Conservation (phyloP, 1,284 basidiomycete species). For the Sanguinoderma infundibulare region DNA sequence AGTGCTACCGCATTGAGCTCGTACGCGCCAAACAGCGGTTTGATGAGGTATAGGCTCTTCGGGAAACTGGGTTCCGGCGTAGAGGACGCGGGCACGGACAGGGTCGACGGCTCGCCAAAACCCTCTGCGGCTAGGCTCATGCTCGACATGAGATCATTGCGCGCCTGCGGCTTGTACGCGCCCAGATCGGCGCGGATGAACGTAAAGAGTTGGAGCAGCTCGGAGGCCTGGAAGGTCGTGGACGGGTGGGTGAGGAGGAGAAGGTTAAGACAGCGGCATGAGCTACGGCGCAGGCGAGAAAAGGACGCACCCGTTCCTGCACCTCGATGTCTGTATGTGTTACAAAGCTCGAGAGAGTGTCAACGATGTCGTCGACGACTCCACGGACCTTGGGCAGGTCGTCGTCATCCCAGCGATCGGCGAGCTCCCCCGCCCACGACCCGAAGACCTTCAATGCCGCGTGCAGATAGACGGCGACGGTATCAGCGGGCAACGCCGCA, state of each 20-base stretch:
- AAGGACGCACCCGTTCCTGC: slow-evolving; percentile 78
- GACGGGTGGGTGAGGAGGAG: background rate
- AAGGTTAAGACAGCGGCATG: background rate
- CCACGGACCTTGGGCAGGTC: slow-evolving; percentile 64
- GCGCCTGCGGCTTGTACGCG: slow-evolving; percentile 52
- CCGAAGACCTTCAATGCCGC: slow-evolving; percentile 89
- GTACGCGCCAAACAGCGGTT: slow-evolving; percentile 80
- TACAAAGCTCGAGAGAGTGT: slow-evolving; percentile 58
- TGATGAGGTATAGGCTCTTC: slow-evolving; percentile 88
- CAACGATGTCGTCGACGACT: slow-evolving; percentile 63
- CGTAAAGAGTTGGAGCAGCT: slow-evolving; percentile 78
- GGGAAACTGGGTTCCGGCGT: slow-evolving; percentile 65
- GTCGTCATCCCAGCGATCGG: slow-evolving; percentile 77
- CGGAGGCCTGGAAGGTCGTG: slow-evolving; percentile 63
- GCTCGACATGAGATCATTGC: slow-evolving; percentile 37
- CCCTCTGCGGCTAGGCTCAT: slow-evolving; percentile 32
- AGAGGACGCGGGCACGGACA: slow-evolving; percentile 2
- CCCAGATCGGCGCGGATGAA: slow-evolving; percentile 85
- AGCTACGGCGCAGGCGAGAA: background rate
- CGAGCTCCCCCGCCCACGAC: slow-evolving; percentile 77
- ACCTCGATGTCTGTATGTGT: slow-evolving; percentile 81
- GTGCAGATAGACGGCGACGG: slow-evolving; percentile 80
- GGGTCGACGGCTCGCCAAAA: slow-evolving; percentile 37
- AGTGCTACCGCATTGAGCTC: slow-evolving; percentile 87
- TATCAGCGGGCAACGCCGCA: slow-evolving; percentile 59